Evolutionary conservation across 306 rosid genomes (phyloP), one percentile per base, ranked within the genome.

Genomic region (Trifolium subterraneum): DNA sequence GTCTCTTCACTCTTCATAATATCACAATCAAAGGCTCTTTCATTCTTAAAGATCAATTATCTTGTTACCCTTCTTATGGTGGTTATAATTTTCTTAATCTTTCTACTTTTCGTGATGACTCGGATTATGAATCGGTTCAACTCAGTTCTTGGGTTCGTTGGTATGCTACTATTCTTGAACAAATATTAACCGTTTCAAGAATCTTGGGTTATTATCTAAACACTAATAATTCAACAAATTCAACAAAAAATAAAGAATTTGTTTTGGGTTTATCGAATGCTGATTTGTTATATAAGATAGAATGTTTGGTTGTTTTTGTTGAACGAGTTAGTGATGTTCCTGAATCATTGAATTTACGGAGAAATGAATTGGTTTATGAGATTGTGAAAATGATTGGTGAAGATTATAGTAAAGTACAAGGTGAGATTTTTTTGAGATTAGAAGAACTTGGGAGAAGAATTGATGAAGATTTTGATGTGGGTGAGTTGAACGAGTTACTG

Each of bases 61-160:
- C 86, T 4, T 69, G 16, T n/a, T 86, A 78, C 81, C 92, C 97
- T 45, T 81, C 78, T 13, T 73, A 75, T 5, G 97, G 97, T 0
- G 96, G 94, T n/a, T 82, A 64, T 18, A 93, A 93, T 23, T 86
- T 88, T 47, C 90, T 93, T 2, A 93, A 93, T 52, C 79, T 94
- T 1, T 83, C 95, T 0, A 58, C 50, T 14, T 94, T 92, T 63
- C 84, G 88, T 13, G 96, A 90, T 76, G 77, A 83, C 18, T 88
- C 92, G 41, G 87, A 83, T 52, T 3, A 67, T 11, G 83, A 59
- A 23, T 73, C 82, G 61, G 10, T 79, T 41, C 81, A 85, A 35
- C 72, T 88, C 20, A 84, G 95, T 22, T 74, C 83, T 0, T 94
- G 99, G 97, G 99, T 90, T 13, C 82, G 96, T 27, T 94, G 97